Conservation (phyloP, 2,329 filamentous ascomycete genomes). For the Aphanocladium album region DNA sequence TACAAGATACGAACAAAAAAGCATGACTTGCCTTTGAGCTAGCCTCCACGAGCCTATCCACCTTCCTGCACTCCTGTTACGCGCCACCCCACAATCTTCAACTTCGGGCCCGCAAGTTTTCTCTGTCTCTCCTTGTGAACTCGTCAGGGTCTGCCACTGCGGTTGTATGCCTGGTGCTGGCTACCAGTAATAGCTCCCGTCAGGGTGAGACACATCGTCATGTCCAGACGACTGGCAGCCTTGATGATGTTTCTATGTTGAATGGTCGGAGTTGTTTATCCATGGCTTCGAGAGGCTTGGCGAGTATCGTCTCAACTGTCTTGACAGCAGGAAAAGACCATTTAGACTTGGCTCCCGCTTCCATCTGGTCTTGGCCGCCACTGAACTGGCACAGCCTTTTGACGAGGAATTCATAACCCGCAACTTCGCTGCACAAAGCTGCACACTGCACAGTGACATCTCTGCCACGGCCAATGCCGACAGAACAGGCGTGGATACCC, state of each 20-base stretch:
- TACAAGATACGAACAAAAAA: neutral
- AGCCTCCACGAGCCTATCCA: constrained; percentile 2
- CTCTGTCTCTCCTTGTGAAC: neutral
- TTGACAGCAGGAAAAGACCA: neutral
- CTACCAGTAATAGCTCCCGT: neutral
- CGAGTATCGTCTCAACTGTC: no score
- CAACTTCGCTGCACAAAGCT: neutral
- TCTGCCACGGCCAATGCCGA: neutral
- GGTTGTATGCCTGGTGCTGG: neutral
- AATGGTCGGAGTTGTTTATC: no score
- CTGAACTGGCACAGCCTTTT: neutral
- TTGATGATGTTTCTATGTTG: no score
- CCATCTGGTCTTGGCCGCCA: neutral
- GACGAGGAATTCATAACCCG: neutral
- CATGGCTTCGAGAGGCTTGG: no score
- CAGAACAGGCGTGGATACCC: neutral
- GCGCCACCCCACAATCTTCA: constrained; percentile 14
- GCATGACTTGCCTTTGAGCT: neutral
- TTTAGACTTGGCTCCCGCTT: neutral
- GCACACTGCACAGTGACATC: neutral
- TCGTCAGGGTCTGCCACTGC: neutral
- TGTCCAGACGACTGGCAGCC: neutral
- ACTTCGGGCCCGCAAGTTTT: neutral
- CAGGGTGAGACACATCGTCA: constrained; percentile 6
- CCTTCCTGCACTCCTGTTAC: constrained; percentile 4